These are phyloP conservation scores for Colletotrichum lupini DNA, from an alignment of 2,329 filamentous ascomycete genomes.

Conservation along the genomic window DNA sequence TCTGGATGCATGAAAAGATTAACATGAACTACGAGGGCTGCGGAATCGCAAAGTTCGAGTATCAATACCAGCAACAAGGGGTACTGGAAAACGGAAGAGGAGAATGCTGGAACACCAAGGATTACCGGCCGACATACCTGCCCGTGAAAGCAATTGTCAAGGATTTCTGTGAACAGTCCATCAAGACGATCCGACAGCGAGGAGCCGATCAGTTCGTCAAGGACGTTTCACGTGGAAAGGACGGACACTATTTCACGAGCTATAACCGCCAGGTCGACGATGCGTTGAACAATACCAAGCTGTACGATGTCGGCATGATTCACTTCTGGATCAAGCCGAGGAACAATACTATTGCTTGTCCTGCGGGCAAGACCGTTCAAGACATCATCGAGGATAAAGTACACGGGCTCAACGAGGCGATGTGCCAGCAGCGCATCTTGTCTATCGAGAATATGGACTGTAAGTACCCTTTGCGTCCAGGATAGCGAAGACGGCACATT, in stretches of 20 bases:
- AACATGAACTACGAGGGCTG: slow-evolving; percentile 9
- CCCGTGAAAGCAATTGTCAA: neutral
- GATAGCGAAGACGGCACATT: neutral
- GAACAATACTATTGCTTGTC: neutral
- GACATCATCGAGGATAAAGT: neutral
- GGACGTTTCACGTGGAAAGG: neutral
- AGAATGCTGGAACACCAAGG: slow-evolving; percentile 16
- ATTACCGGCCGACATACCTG: slow-evolving; percentile 5
- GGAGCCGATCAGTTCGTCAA: neutral
- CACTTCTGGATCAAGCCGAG: slow-evolving; percentile 24
- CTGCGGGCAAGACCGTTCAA: neutral
- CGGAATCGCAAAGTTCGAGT: slow-evolving; percentile 1
- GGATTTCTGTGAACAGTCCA: slow-evolving; percentile 10
- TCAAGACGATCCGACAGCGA: neutral
- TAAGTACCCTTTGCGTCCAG: neutral
- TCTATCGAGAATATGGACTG: slow-evolving; percentile 10
- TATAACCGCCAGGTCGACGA: slow-evolving; percentile 13
- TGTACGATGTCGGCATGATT: slow-evolving; percentile 12
- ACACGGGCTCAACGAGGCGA: neutral
- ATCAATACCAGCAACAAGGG: neutral
- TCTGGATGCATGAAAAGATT: slow-evolving; percentile 23
- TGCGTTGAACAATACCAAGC: neutral
- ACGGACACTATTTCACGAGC: slow-evolving; percentile 24
- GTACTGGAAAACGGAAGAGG: slow-evolving; percentile 7
- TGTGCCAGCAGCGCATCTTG: neutral